Percentiles rank a stretch among this genome's conserved stretches.
phyloP scores from a whole-genome alignment of 345 rosid genomes.

The Cochlearia excelsa region DNA sequence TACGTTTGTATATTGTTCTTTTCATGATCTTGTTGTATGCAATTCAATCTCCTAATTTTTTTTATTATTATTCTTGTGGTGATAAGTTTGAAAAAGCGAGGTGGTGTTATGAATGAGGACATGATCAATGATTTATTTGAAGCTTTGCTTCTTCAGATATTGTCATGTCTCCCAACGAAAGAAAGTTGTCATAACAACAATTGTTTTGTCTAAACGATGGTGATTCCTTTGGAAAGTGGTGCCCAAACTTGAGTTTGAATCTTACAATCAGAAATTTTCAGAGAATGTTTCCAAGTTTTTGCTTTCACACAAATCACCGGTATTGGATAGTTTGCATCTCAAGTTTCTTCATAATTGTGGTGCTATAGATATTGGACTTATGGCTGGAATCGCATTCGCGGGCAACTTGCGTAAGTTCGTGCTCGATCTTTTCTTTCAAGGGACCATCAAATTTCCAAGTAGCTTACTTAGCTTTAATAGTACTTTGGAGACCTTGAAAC shows the following conservation, averaged over 20 bases:
- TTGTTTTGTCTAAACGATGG: neutral
- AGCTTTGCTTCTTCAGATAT: too few species aligned
- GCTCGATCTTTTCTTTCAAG: neutral
- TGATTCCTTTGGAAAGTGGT: neutral
- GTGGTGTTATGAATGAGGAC: too few species aligned
- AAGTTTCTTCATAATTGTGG: neutral
- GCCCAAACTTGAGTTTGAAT: neutral
- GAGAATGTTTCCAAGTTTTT: constrained; percentile 1
- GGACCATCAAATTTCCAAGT: neutral
- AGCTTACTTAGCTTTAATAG: neutral
- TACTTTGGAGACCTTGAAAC: constrained; percentile 17
- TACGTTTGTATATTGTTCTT: too few species aligned
- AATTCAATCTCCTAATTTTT: too few species aligned
- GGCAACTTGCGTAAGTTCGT: constrained; percentile 2
- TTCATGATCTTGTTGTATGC: too few species aligned
- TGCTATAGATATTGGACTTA: neutral
- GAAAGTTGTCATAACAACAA: neutral
- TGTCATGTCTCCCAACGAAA: too few species aligned
- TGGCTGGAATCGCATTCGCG: neutral
- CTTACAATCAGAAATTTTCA: too few species aligned
- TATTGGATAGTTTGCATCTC: constrained; percentile 13
- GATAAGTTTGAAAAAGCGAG: too few species aligned
- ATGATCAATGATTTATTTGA: too few species aligned
- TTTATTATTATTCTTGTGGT: too few species aligned
- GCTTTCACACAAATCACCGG: constrained; percentile 7